phyloP scores from a whole-genome alignment of 768 basidiomycete genomes.

The Lenzites betulinus region DNA sequence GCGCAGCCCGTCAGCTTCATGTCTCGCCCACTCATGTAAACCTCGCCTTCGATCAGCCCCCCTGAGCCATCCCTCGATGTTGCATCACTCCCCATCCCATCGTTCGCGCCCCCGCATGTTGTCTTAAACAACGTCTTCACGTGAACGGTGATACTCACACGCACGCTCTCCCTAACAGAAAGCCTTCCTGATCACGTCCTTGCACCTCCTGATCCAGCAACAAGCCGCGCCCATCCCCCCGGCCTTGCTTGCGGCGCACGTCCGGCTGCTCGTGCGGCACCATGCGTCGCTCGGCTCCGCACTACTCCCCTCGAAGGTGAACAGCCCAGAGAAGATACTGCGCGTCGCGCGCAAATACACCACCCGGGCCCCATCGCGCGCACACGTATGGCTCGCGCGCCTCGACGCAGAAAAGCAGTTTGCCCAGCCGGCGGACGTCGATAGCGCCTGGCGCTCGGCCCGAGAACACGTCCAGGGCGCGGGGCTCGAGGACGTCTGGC shows the following conservation, averaged over 20 bases:
- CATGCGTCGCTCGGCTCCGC: constrained; percentile 21
- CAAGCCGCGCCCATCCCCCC: constrained; percentile 25
- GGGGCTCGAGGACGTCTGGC: constrained; percentile 48
- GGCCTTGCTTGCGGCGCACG: constrained; percentile 38
- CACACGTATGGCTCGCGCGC: constrained; percentile 55
- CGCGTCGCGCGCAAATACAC: constrained; percentile 51
- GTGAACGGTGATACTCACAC: constrained; percentile 8
- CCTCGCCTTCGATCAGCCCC: constrained; percentile 7
- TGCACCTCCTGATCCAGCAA: constrained; percentile 29
- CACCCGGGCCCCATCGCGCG: constrained; percentile 31
- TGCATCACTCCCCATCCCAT: constrained; percentile 1
- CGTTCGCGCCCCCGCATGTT: neutral
- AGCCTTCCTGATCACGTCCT: constrained; percentile 30
- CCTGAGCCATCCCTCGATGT: constrained; percentile 23
- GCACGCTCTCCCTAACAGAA: constrained; percentile 22
- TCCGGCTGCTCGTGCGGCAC: constrained; percentile 36
- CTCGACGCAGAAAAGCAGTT: constrained; percentile 45
- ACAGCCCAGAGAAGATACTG: constrained; percentile 36
- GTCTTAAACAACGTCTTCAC: neutral
- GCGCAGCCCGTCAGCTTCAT: neutral
- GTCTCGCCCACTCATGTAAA: neutral
- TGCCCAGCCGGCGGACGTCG: constrained; percentile 29
- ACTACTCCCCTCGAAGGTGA: constrained; percentile 23
- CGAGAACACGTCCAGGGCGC: constrained; percentile 38
- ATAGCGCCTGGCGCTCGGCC: constrained; percentile 47